These are phyloP conservation scores for Waltergamsia citrina DNA, from an alignment of 2,329 filamentous ascomycete genomes.

Conservation along the genomic window DNA sequence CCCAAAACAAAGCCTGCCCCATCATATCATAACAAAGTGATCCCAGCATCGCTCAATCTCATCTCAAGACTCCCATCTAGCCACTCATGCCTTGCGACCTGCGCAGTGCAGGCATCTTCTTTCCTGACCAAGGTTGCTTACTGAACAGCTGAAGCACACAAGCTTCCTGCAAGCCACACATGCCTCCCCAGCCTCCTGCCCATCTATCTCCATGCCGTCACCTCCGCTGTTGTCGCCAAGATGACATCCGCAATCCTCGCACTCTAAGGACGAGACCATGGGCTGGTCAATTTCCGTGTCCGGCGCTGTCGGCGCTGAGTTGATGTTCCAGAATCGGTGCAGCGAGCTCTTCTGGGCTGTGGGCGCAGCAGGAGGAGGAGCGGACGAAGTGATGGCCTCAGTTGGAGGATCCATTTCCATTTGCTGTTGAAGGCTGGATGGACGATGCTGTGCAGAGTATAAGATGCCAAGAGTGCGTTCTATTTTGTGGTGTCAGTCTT, in stretches of 20 bases:
- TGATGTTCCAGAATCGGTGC: constrained; percentile 53
- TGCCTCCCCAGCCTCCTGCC: constrained; percentile 15
- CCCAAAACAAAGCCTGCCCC: too few relatives aligned
- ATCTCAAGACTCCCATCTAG: constrained; percentile 1
- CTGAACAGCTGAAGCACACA: constrained; percentile 50
- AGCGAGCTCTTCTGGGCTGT: constrained; percentile 36
- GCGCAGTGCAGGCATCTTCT: constrained; percentile 44
- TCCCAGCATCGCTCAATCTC: not conserved
- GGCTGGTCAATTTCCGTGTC: constrained; percentile 12
- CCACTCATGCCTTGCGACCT: constrained; percentile 18
- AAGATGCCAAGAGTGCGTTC: constrained; percentile 49
- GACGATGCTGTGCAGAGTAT: constrained; percentile 40
- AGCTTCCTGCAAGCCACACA: constrained; percentile 44
- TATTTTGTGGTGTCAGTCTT: constrained; percentile 16
- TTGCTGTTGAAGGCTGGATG: not conserved
- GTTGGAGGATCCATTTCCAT: too few relatives aligned
- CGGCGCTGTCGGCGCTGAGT: constrained; percentile 20
- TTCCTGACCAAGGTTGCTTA: constrained; percentile 46
- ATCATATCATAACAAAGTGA: not conserved
- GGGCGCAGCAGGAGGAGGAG: constrained; percentile 8
- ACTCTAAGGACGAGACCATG: constrained; percentile 19
- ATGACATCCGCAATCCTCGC: constrained; percentile 44
- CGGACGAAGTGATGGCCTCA: not conserved
- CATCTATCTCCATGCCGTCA: constrained; percentile 30
- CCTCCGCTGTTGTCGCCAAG: constrained; percentile 11